Evolutionary conservation across 768 basidiomycete species (phyloP), one percentile per base, ranked within the genome.

Genomic region (Termitomyces sp.): DNA sequence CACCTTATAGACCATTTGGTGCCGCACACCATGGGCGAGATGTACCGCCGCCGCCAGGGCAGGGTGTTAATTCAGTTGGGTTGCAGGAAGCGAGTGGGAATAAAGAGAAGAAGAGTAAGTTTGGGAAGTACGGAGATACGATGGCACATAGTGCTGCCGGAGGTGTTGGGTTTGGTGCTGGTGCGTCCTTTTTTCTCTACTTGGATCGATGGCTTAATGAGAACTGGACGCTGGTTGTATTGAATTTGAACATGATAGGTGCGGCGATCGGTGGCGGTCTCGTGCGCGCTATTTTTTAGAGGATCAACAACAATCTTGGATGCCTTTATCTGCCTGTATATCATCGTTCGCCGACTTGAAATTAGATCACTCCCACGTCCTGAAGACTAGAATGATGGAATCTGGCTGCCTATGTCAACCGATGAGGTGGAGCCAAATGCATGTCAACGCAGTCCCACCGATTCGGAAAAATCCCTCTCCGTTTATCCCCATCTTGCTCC

Each of bases 131-230:
- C 45, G 83, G 82, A 12, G 78, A 79, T 63, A 88, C 83, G 58
- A 72, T 85, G 76, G 84, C 82, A 1, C 72, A 82, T 55, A 79
- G 82, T 30, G 83, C 83, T 14, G 83, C 75, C 17, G 87, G 88
- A 28, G 89, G 89, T 66, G 82, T 84, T 54, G 89, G 89, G 0
- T 89, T 89, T 61, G 89, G 89, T 63, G 87, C 86, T 56, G 86
- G 87, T 84, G 50, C 50, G 81, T 73, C 51, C 53, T 17, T 30
- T 21, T 39, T 35, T 47, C 10, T 16, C 12, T 17, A 37, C n/a
- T 30, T 19, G 23, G 25, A 14, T 41, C 23, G n/a, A n/a, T 28
- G 27, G 27, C 9, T 23, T 5, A 16, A 16, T 34, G 4, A 0
- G 21, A 7, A 35, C 1, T 3, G 19, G 30, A 21, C 34, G 50